These are phyloP conservation scores for Komagataella pastoris DNA, from an alignment of 805 yeast genomes.

Conservation along the genomic window DNA sequence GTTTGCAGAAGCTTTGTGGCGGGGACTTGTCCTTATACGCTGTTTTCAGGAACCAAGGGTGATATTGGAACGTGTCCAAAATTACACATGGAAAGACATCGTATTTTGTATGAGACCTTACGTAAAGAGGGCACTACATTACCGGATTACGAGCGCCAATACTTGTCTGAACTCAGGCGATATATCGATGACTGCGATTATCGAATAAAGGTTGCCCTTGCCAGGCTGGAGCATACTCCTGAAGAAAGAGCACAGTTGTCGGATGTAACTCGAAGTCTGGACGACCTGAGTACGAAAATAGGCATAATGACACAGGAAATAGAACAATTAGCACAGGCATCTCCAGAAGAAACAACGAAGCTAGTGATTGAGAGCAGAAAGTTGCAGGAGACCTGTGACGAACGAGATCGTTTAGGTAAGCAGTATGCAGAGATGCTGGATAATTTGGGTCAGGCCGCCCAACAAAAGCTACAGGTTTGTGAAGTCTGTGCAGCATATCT, in stretches of 20 bases:
- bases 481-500: conserved; percentile 82
- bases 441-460: conserved; percentile 71
- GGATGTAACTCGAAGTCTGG: conserved; percentile 32
- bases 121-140: conserved; percentile 19
- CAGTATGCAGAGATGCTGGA: conserved; percentile 51
- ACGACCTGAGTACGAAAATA: conserved; percentile 45
- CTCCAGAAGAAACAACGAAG: conserved; percentile 26
- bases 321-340: conserved; percentile 31
- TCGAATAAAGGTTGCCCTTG: conserved; percentile 47
- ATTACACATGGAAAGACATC: conserved; percentile 62
- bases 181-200: conserved; percentile 57
- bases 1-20: conserved; percentile 77
- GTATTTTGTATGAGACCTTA: conserved; percentile 49
- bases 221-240: conserved; percentile 56
- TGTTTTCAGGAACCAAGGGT: conserved; percentile 71
- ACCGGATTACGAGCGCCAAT: conserved; percentile 33
- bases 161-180: conserved; percentile 28
- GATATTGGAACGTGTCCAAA: conserved; percentile 72
- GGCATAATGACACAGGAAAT: conserved; percentile 60
- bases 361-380: conserved; percentile 35
- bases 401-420: conserved; percentile 39
- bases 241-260: conserved; percentile 28
- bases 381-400: conserved; percentile 28
- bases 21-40: conserved; percentile 77
- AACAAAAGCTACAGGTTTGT: conserved; percentile 85